These are phyloP conservation scores for Fusarium sp. DNA, from an alignment of 2,329 filamentous ascomycete species.

Conservation along the genomic window DNA sequence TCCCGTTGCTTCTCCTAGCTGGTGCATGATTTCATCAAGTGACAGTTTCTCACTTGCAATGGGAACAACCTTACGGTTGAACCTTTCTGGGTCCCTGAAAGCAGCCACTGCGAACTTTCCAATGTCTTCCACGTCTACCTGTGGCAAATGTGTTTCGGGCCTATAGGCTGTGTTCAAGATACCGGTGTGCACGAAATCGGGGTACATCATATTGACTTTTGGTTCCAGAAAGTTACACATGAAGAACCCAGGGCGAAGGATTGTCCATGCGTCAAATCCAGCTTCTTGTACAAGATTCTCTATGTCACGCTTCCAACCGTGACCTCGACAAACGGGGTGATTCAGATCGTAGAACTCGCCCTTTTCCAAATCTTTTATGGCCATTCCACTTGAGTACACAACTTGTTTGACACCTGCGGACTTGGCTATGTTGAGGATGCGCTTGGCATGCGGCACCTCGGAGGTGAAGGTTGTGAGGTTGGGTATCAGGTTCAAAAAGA, in stretches of 20 bases:
- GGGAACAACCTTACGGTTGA: not conserved
- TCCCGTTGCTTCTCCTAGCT: not conserved
- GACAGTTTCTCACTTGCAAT: slow-evolving; percentile 11
- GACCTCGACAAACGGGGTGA: not conserved
- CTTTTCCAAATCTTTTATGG: slow-evolving; percentile 16
- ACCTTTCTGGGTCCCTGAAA: slow-evolving; percentile 4
- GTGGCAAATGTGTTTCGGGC: not conserved
- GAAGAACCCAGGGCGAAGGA: slow-evolving; percentile 11
- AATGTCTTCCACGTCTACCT: slow-evolving; percentile 14
- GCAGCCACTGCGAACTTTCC: slow-evolving; percentile 11
- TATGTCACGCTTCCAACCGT: slow-evolving; percentile 2
- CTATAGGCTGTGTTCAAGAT: slow-evolving; percentile 2
- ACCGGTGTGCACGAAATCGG: not conserved
- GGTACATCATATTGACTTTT: slow-evolving; percentile 12
- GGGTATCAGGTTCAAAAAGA: slow-evolving; percentile 11
- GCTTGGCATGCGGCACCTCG: not conserved
- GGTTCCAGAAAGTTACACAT: slow-evolving; percentile 22
- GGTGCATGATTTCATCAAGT: not conserved
- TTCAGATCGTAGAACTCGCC: not conserved
- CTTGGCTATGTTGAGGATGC: not conserved
- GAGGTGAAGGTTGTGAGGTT: slow-evolving; percentile 4
- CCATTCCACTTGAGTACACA: slow-evolving; percentile 18
- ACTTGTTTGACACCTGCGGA: not conserved
- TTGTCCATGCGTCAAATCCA: slow-evolving; percentile 13
- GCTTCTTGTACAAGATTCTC: not conserved